Evolutionary conservation across 1,284 basidiomycete genomes (phyloP).

Genomic region (Nidula niveotomentosa): DNA sequence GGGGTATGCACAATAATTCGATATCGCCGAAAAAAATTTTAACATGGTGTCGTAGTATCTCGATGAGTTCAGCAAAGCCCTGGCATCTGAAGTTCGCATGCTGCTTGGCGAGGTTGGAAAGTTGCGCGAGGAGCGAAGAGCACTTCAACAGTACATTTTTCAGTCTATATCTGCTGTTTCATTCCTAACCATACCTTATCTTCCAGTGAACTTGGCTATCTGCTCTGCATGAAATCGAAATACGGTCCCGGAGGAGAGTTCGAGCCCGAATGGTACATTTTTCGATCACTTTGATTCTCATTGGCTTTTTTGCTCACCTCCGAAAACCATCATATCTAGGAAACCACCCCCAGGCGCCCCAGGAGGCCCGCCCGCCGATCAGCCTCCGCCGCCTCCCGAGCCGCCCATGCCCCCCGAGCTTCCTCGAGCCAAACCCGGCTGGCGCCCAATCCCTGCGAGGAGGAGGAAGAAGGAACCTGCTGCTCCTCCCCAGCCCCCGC

Average conservation of each 20-base stretch:
- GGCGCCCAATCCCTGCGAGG: slow-evolving; percentile 50
- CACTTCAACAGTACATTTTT: slow-evolving; percentile 64
- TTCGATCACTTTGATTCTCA: too few relatives aligned
- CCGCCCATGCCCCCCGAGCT: slow-evolving; percentile 43
- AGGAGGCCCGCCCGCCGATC: slow-evolving; percentile 35
- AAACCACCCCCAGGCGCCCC: slow-evolving; percentile 21
- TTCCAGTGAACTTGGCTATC: slow-evolving; percentile 64
- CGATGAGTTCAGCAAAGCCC: slow-evolving; percentile 77
- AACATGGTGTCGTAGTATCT: slow-evolving; percentile 47
- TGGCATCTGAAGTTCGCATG: slow-evolving; percentile 77
- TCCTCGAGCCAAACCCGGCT: slow-evolving; percentile 49
- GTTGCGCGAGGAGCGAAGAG: slow-evolving; percentile 69
- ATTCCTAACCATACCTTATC: slow-evolving; percentile 4
- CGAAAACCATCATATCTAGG: too few relatives aligned
- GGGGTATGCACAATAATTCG: slow-evolving; percentile 41
- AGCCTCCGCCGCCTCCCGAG: slow-evolving; percentile 32
- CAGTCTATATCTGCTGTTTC: neutral
- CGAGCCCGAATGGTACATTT: slow-evolving; percentile 58
- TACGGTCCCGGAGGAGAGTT: slow-evolving; percentile 77
- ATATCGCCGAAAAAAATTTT: too few relatives aligned
- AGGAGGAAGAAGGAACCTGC: slow-evolving; percentile 33
- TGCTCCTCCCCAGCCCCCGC: slow-evolving; percentile 15
- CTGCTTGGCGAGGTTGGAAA: slow-evolving; percentile 76
- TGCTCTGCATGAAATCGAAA: slow-evolving; percentile 66
- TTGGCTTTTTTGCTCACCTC: too few relatives aligned